phyloP scores from a whole-genome alignment of 2,329 filamentous ascomycete species.

The Aspergillus pseudoglaucus region DNA sequence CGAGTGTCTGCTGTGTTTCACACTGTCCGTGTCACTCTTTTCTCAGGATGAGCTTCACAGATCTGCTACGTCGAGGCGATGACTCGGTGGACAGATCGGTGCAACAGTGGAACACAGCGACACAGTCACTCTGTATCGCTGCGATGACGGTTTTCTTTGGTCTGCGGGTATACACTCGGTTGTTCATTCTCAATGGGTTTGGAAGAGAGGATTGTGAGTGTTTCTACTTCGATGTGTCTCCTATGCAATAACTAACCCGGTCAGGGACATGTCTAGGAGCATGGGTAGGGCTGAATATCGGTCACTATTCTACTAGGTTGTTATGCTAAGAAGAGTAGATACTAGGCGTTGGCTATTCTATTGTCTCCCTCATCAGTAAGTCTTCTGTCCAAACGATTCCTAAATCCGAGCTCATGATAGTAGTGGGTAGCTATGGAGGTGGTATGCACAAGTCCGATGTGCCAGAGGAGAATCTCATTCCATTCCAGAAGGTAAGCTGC shows the following conservation, averaged over 20 bases:
- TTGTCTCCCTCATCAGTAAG: slow-evolving; percentile 20
- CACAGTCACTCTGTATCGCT: slow-evolving; percentile 22
- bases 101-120: slow-evolving; percentile 20
- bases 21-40: too few species aligned
- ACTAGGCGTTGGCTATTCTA: slow-evolving; percentile 17
- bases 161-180: slow-evolving; percentile 18
- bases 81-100: slow-evolving; percentile 12
- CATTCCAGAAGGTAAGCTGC: slow-evolving; percentile 30
- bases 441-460: slow-evolving; percentile 33
- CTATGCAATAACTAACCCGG: not conserved
- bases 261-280: slow-evolving; percentile 14
- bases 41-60: not conserved
- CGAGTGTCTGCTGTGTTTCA: too few species aligned
- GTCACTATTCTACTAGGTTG: not conserved
- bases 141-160: slow-evolving; percentile 20
- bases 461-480: slow-evolving; percentile 17
- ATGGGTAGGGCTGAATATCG: slow-evolving; percentile 7
- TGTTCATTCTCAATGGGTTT: slow-evolving; percentile 17
- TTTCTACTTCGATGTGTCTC: not conserved
- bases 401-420: slow-evolving; percentile 4
- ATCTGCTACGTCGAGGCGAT: not conserved
- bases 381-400: not conserved
- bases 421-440: slow-evolving; percentile 31
- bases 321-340: slow-evolving; percentile 6
- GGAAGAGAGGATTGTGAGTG: slow-evolving; percentile 22